Evolutionary conservation across 208 protist species (phyloP), one percentile per base, ranked within the genome.

Genomic region (Leishmania lainsoni): DNA sequence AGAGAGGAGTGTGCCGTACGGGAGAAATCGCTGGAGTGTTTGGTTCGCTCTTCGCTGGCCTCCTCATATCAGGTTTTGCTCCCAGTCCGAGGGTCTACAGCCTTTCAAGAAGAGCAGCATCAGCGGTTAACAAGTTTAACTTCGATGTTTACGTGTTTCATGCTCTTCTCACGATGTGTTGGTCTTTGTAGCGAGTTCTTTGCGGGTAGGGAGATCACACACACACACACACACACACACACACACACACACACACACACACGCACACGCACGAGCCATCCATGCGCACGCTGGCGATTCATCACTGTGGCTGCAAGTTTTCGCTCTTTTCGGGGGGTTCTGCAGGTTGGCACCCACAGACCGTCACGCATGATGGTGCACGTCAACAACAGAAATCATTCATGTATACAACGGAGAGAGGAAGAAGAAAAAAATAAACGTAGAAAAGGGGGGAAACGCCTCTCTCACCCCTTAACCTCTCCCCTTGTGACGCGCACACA

Each of bases 351-450:
- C 39, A 39, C 39, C 66, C 49, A 39, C 45, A 8, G 16, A 71
- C 17, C 26, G 17, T 14, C 10, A 73, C 14, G 20, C 26, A 51
- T 26, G 66, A 26, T 6, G 49, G 66, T 39, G 17, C n/a, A 71
- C 35, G 17, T 49, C 10, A 71, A n/a, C 35, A 22, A 65, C 22
- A 65, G 6, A 45, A 71, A 71, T 5, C 14, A 20, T 26, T 14
- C 66, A 73, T 42, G 42, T 45, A 45, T 45, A 45, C 42, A 45
- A 45, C 42, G 42, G 42, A 45, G 42, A 45, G 3, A 68, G 2
- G 26, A 72, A 87, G 51, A 84, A 45, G 3, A 68, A 9, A 35
- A 72, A 87, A 58, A 84, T 74, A 82, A 65, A 83, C 65, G 81
- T 45, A 85, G 45, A 83, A 84, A 75, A 79, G 86, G 29, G 29